Conservation (phyloP, 768 basidiomycete species). For the Tylopilus subfusipes region DNA sequence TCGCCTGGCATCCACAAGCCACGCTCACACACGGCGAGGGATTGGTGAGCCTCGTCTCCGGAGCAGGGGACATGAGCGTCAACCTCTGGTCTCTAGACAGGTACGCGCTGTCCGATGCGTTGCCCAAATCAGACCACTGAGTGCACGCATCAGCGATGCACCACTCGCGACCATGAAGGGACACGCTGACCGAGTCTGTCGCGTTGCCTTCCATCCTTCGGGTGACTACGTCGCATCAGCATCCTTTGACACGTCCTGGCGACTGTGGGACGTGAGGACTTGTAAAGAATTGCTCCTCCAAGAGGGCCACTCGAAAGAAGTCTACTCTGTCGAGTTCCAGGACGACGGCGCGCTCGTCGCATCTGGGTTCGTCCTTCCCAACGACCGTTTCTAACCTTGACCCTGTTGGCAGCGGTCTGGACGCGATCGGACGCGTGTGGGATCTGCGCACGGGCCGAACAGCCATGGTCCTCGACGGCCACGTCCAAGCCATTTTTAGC, state of each 20-base stretch:
- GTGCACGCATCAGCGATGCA: conserved; percentile 54
- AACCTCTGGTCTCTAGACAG: conserved; percentile 87
- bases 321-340: conserved; percentile 95
- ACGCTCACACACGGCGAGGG: conserved; percentile 65
- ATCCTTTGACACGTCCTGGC: conserved; percentile 96
- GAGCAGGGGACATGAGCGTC: conserved; percentile 82
- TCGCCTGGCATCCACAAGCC: conserved; percentile 96
- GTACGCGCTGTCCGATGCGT: conserved; percentile 38
- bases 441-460: conserved; percentile 93
- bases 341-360: conserved; percentile 90
- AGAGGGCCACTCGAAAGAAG: conserved; percentile 97
- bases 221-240: conserved; percentile 92
- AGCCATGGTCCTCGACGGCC: conserved; percentile 97
- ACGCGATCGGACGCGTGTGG: conserved; percentile 97
- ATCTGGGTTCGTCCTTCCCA: conserved; percentile 65
- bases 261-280: conserved; percentile 89
- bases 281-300: conserved; percentile 82
- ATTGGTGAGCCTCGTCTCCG: conserved; percentile 81
- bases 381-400: not conserved
- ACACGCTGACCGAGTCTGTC: conserved; percentile 86
- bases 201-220: conserved; percentile 95
- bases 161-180: conserved; percentile 86
- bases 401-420: conserved; percentile 65
- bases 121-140: conserved; percentile 3
- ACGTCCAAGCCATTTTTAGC: conserved; percentile 87